Conservation (phyloP, 2,329 filamentous ascomycete genomes). For the Penicillium fuscoglaucum region DNA sequence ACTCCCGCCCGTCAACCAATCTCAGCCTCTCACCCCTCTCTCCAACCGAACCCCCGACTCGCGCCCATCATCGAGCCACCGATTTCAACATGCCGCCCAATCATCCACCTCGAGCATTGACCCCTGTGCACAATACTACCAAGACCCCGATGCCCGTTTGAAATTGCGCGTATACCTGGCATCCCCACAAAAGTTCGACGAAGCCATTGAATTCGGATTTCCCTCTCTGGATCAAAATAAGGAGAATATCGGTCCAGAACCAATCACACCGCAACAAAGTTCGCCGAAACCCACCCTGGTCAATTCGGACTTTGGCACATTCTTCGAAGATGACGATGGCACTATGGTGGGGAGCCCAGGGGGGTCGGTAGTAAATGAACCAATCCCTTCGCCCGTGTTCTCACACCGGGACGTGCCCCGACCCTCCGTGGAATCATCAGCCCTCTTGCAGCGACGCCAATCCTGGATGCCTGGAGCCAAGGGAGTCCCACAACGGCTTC, state of each 20-base stretch:
- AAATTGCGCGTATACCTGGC: conserved; percentile 84
- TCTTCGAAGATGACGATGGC: conserved; percentile 52
- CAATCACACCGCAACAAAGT: conserved; percentile 29
- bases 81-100: conserved; percentile 56
- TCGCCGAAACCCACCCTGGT: conserved; percentile 36
- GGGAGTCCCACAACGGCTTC: conserved; percentile 52
- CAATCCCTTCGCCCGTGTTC: conserved; percentile 22
- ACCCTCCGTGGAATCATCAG: conserved; percentile 19
- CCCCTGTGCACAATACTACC: conserved; percentile 76
- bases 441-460: conserved; percentile 17
- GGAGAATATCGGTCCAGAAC: conserved; percentile 25
- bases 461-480: conserved; percentile 30
- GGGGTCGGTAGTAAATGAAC: conserved; percentile 25
- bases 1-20: conserved; percentile 44
- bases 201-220: conserved; percentile 91
- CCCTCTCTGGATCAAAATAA: conserved; percentile 51
- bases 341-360: conserved; percentile 40
- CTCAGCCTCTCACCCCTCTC: conserved; percentile 36
- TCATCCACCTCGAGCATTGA: conserved; percentile 61
- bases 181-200: conserved; percentile 92
- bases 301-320: conserved; percentile 51
- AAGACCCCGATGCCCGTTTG: conserved; percentile 81
- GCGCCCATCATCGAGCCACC: conserved; percentile 43
- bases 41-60: conserved; percentile 36
- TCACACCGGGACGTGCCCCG: conserved; percentile 13